Conservation (phyloP, 2,329 filamentous ascomycete species). For the Aspergillus brasiliensis region DNA sequence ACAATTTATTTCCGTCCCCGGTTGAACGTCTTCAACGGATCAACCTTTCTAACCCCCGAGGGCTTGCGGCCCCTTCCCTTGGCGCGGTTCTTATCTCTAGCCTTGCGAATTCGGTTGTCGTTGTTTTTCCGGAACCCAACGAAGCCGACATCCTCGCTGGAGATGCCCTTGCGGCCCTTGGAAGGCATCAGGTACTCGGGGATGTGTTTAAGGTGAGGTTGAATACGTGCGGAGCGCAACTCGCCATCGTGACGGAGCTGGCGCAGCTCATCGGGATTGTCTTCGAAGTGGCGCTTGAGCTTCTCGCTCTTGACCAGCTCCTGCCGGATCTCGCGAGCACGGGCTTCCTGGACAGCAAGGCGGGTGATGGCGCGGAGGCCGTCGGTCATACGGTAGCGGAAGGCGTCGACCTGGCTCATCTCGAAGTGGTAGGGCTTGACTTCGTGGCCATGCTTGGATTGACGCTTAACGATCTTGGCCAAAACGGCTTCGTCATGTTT, state of each 20-base stretch:
- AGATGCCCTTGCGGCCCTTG: conserved; percentile 70
- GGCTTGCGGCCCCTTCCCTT: conserved; percentile 54
- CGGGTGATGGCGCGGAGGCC: conserved; percentile 87
- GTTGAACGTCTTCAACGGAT: conserved; percentile 90
- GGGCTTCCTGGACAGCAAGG: conserved; percentile 85
- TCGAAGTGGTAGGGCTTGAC: conserved; percentile 92
- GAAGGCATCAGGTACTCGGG: conserved; percentile 88
- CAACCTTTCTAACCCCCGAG: conserved; percentile 59
- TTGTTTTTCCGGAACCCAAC: conserved; percentile 63
- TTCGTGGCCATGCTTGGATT: conserved; percentile 75
- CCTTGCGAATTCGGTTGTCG: conserved; percentile 56
- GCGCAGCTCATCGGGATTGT: conserved; percentile 86
- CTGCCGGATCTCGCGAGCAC: conserved; percentile 81
- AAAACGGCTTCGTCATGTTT: conserved; percentile 85
- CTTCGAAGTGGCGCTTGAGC: conserved; percentile 91
- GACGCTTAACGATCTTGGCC: conserved; percentile 75
- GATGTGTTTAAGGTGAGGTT: conserved; percentile 89
- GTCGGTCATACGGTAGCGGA: conserved; percentile 93
- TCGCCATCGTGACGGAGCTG: conserved; percentile 91
- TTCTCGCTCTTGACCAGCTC: conserved; percentile 94
- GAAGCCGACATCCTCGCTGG: conserved; percentile 70
- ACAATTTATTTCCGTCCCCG: conserved; percentile 43
- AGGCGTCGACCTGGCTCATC: conserved; percentile 89
- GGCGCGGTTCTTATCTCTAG: conserved; percentile 46
- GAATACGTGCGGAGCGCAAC: conserved; percentile 76